Conservation (phyloP, 805 yeast genomes). For the Saccharomyces paradoxus region DNA sequence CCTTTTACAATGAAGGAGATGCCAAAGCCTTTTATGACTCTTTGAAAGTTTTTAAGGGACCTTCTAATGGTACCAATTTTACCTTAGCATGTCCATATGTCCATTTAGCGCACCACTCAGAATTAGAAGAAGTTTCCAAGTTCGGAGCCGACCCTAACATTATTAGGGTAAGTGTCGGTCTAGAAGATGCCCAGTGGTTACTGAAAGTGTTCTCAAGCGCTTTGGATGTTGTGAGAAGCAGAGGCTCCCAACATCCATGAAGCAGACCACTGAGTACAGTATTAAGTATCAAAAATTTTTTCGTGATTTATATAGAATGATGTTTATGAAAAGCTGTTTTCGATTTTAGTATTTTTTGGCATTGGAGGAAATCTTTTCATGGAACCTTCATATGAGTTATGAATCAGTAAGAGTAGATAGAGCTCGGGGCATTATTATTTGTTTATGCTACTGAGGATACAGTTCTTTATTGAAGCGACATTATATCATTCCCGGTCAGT, state of each 20-base stretch:
- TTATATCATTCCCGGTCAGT: neutral
- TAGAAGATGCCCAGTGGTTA: slow-evolving; percentile 59
- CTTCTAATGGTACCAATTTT: slow-evolving; percentile 82
- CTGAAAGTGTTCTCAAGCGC: slow-evolving; percentile 40
- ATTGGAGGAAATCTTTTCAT: neutral
- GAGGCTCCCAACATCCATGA: neutral
- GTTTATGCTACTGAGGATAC: no score
- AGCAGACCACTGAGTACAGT: neutral
- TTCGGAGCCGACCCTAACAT: slow-evolving; percentile 76
- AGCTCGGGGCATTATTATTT: no score
- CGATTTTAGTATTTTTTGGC: neutral
- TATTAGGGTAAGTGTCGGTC: slow-evolving; percentile 70
- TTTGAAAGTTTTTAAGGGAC: slow-evolving; percentile 47
- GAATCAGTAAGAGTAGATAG: no score
- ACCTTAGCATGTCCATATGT: slow-evolving; percentile 81
- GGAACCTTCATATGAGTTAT: neutral
- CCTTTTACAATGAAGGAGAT: slow-evolving; percentile 5
- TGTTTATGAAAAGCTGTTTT: neutral
- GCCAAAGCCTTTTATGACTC: slow-evolving; percentile 7
- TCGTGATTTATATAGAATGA: neutral
- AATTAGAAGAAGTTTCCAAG: slow-evolving; percentile 64
- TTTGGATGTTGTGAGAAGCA: slow-evolving; percentile 33
- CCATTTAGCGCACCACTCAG: slow-evolving; percentile 72
- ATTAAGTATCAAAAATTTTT: neutral
- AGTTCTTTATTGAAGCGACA: neutral